phyloP scores from a whole-genome alignment of 495 filamentous ascomycete species.

The Podospora sp. region DNA sequence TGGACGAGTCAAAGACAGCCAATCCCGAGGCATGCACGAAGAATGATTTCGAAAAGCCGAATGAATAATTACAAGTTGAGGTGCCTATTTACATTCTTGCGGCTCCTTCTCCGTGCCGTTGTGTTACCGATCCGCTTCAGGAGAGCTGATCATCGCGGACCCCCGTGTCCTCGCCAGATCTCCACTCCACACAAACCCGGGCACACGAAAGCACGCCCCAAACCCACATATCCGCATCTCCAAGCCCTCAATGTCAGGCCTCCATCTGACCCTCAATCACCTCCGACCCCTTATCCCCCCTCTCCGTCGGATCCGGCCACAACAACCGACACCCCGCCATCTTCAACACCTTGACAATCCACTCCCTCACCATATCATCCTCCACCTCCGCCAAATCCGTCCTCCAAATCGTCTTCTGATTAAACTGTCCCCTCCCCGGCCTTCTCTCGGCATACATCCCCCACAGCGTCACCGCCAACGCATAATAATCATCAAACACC shows the following conservation, averaged over 20 bases:
- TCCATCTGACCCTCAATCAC: too few relatives aligned
- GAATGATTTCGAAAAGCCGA: too few relatives aligned
- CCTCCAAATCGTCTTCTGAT: constrained; percentile 18
- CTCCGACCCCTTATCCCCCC: neutral
- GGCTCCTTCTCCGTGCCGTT: too few relatives aligned
- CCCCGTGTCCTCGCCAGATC: too few relatives aligned
- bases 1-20: too few relatives aligned
- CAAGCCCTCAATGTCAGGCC: neutral
- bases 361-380: constrained; percentile 23
- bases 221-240: neutral
- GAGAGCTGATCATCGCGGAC: too few relatives aligned
- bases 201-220: too few relatives aligned
- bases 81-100: too few relatives aligned
- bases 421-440: constrained; percentile 23
- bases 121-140: too few relatives aligned
- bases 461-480: constrained; percentile 27
- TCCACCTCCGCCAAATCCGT: constrained; percentile 23
- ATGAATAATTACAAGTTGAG: too few relatives aligned
- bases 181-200: too few relatives aligned
- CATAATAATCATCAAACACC: constrained; percentile 29
- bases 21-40: too few relatives aligned
- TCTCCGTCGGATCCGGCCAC: constrained; percentile 4
- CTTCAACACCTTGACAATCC: constrained; percentile 27
- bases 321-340: constrained; percentile 26
- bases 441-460: constrained; percentile 20